Evolutionary conservation across 495 filamentous ascomycete species (phyloP).

Genomic region (Daldinia childiae): DNA sequence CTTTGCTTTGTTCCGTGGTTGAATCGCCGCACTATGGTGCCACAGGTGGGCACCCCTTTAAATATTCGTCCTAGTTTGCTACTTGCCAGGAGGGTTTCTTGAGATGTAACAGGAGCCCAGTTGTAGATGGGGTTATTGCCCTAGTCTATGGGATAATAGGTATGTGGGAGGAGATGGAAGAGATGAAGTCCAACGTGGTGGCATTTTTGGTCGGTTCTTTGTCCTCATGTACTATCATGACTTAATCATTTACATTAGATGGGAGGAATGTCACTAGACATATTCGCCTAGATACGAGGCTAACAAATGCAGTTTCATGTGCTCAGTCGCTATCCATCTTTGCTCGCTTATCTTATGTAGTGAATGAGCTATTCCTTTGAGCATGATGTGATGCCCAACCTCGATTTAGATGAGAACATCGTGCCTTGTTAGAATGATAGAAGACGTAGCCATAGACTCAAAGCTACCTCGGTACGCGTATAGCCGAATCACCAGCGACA

Average conservation of each 20-base stretch:
- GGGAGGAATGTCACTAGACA: slow-evolving; percentile 31
- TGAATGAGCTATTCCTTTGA: neutral
- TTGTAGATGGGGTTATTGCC: slow-evolving; percentile 41
- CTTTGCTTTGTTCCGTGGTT: slow-evolving; percentile 41
- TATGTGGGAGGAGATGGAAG: slow-evolving; percentile 39
- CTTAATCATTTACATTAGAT: slow-evolving; percentile 36
- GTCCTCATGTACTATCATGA: slow-evolving; percentile 40
- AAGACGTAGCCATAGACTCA: neutral
- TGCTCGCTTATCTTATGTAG: neutral
- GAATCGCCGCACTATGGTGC: slow-evolving; percentile 15
- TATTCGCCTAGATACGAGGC: slow-evolving; percentile 24
- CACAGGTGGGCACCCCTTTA: slow-evolving; percentile 14
- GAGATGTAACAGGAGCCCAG: slow-evolving; percentile 36
- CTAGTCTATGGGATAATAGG: slow-evolving; percentile 43
- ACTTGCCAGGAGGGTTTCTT: slow-evolving; percentile 38
- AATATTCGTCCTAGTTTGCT: slow-evolving; percentile 44
- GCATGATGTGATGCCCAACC: neutral
- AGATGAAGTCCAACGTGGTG: slow-evolving; percentile 43
- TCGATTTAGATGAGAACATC: neutral
- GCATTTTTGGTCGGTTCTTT: slow-evolving; percentile 45
- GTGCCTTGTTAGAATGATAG: neutral
- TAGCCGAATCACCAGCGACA: slow-evolving; percentile 19
- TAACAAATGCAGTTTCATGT: slow-evolving; percentile 6
- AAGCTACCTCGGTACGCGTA: neutral
- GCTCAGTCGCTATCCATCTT: neutral